phyloP scores from a whole-genome alignment of 2,329 filamentous ascomycete genomes.

The Elsinoe arachidis region DNA sequence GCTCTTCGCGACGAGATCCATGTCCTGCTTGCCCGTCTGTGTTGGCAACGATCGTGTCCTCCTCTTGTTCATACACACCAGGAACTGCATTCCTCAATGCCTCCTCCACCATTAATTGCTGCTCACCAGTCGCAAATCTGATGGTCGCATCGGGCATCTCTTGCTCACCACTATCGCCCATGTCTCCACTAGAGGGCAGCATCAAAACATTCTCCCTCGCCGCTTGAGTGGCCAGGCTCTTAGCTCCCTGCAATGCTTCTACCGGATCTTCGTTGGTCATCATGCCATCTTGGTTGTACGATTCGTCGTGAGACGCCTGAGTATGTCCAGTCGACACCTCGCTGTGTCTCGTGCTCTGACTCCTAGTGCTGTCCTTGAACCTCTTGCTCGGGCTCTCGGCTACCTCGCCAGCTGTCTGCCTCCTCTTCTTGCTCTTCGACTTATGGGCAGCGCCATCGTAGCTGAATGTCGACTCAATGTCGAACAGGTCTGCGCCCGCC shows the following conservation, averaged over 20 bases:
- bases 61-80: neutral
- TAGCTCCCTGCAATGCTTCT: neutral
- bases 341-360: neutral
- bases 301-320: neutral
- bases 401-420: neutral
- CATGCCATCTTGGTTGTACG: neutral
- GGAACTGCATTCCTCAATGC: neutral
- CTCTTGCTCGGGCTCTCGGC: constrained; percentile 1
- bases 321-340: neutral
- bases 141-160: neutral
- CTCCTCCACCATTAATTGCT: constrained; percentile 1
- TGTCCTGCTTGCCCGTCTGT: neutral
- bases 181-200: constrained; percentile 1
- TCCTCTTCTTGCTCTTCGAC: neutral
- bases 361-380: neutral
- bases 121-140: neutral
- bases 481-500: constrained; percentile 1
- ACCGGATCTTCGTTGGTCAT: neutral
- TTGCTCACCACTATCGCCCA: neutral
- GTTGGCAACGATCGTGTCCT: neutral
- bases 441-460: neutral
- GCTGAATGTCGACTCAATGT: constrained; percentile 2
- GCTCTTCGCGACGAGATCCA: neutral
- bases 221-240: neutral
- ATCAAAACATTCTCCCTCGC: constrained; percentile 8